Percentiles rank a stretch among this genome's conserved stretches.
Conservation (phyloP, 2,329 filamentous ascomycete genomes). For the Stemphylium beticola region DNA sequence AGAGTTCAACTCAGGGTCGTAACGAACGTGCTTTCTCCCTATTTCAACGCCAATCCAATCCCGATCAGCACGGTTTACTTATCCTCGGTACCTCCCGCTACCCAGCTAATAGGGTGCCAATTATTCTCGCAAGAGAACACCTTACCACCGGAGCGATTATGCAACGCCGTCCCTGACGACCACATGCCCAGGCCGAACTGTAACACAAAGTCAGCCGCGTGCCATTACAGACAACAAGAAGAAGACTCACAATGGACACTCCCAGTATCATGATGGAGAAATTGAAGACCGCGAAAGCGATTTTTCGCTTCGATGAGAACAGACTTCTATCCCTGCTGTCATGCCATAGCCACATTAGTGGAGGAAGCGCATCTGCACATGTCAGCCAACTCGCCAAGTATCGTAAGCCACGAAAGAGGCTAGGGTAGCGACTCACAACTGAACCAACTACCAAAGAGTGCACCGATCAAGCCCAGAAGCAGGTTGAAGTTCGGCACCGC, state of each 20-base stretch:
- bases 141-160: slow-evolving; percentile 30
- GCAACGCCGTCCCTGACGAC: slow-evolving; percentile 33
- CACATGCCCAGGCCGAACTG: slow-evolving; percentile 41
- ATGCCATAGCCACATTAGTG: slow-evolving; percentile 57
- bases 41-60: background rate
- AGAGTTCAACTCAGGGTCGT: background rate
- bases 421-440: slow-evolving; percentile 52
- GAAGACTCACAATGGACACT: slow-evolving; percentile 33
- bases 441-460: slow-evolving; percentile 73
- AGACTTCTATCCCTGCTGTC: slow-evolving; percentile 48
- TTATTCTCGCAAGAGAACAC: slow-evolving; percentile 42
- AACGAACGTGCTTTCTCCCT: background rate
- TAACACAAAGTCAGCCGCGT: background rate
- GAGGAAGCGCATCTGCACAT: slow-evolving; percentile 48
- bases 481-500: slow-evolving; percentile 73
- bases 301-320: slow-evolving; percentile 51
- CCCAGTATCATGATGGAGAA: slow-evolving; percentile 48
- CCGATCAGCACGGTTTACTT: background rate
- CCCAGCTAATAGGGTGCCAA: slow-evolving; percentile 31
- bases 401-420: background rate
- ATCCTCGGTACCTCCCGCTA: slow-evolving; percentile 6
- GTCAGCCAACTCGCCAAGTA: background rate
- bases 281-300: slow-evolving; percentile 54
- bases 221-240: background rate
- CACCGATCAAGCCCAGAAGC: slow-evolving; percentile 66